A percentile compares a stretch with the other conserved stretches of the same genome.
Evolutionary conservation across 208 protist species (phyloP).

Genomic region (Leishmania tarentolae): DNA sequence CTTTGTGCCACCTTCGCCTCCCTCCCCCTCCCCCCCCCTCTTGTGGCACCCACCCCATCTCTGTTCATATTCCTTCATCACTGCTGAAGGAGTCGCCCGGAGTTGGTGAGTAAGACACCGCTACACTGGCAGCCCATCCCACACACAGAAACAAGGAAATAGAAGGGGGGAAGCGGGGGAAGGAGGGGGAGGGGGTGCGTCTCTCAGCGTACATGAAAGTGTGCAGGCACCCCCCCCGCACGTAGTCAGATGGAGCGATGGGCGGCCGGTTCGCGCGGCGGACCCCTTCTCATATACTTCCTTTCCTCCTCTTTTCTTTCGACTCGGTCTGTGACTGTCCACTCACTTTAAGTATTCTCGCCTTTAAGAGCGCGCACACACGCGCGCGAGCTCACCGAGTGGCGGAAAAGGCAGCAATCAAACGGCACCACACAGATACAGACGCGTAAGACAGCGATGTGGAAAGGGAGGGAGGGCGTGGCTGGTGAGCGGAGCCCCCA

Average conservation of each 20-base stretch:
- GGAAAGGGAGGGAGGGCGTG: not conserved
- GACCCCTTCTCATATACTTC: not conserved
- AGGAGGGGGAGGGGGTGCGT: not conserved
- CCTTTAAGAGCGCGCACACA: slow-evolving; percentile 3
- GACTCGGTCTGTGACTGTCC: not conserved
- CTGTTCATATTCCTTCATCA: not conserved
- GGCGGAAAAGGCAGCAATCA: not conserved
- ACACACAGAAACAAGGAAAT: not conserved
- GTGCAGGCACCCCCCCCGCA: not conserved
- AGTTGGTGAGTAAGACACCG: not conserved
- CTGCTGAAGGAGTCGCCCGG: not conserved
- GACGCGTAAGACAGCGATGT: not conserved
- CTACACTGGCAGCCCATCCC: not conserved
- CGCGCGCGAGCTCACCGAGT: not conserved
- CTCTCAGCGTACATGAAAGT: not conserved
- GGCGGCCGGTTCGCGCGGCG: not conserved
- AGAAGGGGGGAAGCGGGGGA: not conserved
- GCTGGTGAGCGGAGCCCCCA: not conserved
- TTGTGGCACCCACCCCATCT: not conserved
- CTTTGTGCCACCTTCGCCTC: not conserved
- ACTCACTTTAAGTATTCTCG: not conserved
- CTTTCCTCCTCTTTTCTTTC: not conserved
- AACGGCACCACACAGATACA: not conserved
- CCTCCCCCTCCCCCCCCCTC: not conserved
- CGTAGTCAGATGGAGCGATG: not conserved